These are phyloP conservation scores for Phytophthora sojae DNA, from an alignment of 352 stramenopile species.

Conservation along the genomic window DNA sequence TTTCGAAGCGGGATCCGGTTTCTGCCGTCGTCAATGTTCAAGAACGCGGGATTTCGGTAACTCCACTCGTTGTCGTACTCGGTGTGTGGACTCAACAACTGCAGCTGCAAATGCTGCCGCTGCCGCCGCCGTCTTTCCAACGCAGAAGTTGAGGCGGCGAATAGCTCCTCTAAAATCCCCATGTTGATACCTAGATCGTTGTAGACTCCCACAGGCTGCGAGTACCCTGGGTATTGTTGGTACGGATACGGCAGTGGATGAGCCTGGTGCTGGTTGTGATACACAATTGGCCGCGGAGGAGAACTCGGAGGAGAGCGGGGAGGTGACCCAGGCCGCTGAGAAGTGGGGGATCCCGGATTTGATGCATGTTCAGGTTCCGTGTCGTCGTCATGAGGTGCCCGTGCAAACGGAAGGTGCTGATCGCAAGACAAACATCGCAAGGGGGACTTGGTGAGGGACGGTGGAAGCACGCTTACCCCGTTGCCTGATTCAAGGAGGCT, in stretches of 20 bases:
- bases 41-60: conserved; percentile 30
- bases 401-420: conserved; percentile 50
- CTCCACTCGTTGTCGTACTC: conserved; percentile 27
- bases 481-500: conserved; percentile 46
- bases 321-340: conserved; percentile 25
- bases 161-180: conserved; percentile 37
- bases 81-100: conserved; percentile 19
- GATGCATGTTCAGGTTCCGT: conserved; percentile 9
- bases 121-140: conserved; percentile 38
- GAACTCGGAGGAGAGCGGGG: conserved; percentile 24
- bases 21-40: conserved; percentile 63
- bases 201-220: conserved; percentile 9
- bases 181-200: conserved; percentile 33
- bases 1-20: conserved; percentile 72
- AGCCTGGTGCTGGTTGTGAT: conserved; percentile 28
- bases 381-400: conserved; percentile 21
- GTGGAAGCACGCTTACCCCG: conserved; percentile 9
- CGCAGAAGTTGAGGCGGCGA: conserved; percentile 35
- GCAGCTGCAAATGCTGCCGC: conserved; percentile 31
- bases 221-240: conserved; percentile 10
- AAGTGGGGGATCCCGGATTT: conserved; percentile 24
- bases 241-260: conserved; percentile 15
- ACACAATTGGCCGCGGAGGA: conserved; percentile 23
- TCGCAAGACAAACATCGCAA: conserved; percentile 72
- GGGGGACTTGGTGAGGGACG: conserved; percentile 60